Percentiles rank a stretch among this genome's conserved stretches.
Evolutionary conservation across 441 rosid species (phyloP).

Genomic region (Iberis amara): DNA sequence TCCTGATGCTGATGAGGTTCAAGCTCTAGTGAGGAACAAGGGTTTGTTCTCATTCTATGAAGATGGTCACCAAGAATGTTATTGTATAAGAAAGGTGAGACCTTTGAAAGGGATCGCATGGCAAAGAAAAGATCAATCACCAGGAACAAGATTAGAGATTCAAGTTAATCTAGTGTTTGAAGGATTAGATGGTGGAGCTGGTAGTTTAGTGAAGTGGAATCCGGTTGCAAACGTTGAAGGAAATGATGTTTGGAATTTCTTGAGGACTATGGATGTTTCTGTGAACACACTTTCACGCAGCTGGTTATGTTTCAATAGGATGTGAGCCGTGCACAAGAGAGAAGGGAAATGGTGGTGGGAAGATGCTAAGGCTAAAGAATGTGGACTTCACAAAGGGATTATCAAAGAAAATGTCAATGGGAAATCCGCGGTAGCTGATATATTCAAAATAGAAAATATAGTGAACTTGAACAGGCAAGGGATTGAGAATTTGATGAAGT

Average conservation of each 20-base stretch:
- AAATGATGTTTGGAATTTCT: slow-evolving; percentile 41
- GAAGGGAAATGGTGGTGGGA: neutral
- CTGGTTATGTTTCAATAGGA: neutral
- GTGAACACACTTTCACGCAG: neutral
- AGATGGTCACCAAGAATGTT: slow-evolving; percentile 55
- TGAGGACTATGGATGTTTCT: slow-evolving; percentile 49
- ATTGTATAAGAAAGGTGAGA: slow-evolving; percentile 53
- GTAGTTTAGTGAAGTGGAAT: slow-evolving; percentile 58
- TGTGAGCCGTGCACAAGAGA: neutral
- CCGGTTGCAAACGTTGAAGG: slow-evolving; percentile 53
- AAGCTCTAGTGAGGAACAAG: slow-evolving; percentile 45
- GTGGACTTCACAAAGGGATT: neutral
- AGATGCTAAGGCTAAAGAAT: neutral
- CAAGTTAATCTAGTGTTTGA: slow-evolving; percentile 48
- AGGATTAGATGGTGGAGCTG: slow-evolving; percentile 44
- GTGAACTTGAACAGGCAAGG: slow-evolving; percentile 67
- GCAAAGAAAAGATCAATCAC: slow-evolving; percentile 57
- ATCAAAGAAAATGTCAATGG: neutral
- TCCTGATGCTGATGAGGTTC: slow-evolving; percentile 52
- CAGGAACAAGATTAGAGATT: slow-evolving; percentile 44
- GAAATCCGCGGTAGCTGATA: slow-evolving; percentile 31
- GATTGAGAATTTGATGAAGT: slow-evolving; percentile 62
- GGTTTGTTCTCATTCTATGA: slow-evolving; percentile 53
- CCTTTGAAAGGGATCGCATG: slow-evolving; percentile 56
- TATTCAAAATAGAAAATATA: slow-evolving; percentile 57